These are phyloP conservation scores for Parmelia sp. DNA, from an alignment of 495 filamentous ascomycete species.

Conservation along the genomic window DNA sequence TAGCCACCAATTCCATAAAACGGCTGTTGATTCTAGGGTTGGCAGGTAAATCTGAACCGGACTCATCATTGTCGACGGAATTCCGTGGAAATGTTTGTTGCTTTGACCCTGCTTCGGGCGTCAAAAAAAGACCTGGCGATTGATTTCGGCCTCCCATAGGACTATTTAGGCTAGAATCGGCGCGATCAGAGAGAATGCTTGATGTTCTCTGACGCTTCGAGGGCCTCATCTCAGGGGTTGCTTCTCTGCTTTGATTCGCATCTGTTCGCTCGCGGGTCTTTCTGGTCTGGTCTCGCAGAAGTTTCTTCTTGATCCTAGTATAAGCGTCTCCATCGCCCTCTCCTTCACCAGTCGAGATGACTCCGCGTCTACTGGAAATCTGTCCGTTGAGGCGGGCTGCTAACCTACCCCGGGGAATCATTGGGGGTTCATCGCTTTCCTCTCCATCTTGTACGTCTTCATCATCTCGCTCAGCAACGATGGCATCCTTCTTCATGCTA, in stretches of 20 bases:
- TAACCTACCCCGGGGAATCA: slow-evolving; percentile 62
- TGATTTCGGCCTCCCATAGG: neutral
- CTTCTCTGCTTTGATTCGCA: slow-evolving; percentile 21
- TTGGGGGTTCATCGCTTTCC: slow-evolving; percentile 46
- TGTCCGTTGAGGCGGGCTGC: slow-evolving; percentile 57
- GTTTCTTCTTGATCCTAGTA: slow-evolving; percentile 25
- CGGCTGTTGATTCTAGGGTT: slow-evolving; percentile 46
- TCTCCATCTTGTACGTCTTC: slow-evolving; percentile 27
- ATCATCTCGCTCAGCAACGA: slow-evolving; percentile 27
- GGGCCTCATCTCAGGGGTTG: slow-evolving; percentile 12
- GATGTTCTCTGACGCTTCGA: neutral
- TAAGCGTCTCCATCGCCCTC: slow-evolving; percentile 24
- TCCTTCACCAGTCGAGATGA: slow-evolving; percentile 14
- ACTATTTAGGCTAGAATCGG: neutral
- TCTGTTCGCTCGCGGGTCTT: neutral
- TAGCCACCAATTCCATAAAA: slow-evolving; percentile 61
- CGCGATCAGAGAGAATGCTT: neutral
- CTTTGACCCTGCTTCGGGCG: slow-evolving; percentile 23
- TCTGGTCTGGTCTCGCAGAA: slow-evolving; percentile 11
- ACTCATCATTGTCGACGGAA: slow-evolving; percentile 24
- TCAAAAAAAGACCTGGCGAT: slow-evolving; percentile 40
- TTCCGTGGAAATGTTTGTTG: slow-evolving; percentile 13
- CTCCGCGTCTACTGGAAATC: slow-evolving; percentile 25
- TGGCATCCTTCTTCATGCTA: slow-evolving; percentile 21
- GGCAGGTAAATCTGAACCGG: slow-evolving; percentile 43